These are phyloP conservation scores for Candida khao-thaluensis DNA, from an alignment of 805 yeast species.

Conservation along the genomic window DNA sequence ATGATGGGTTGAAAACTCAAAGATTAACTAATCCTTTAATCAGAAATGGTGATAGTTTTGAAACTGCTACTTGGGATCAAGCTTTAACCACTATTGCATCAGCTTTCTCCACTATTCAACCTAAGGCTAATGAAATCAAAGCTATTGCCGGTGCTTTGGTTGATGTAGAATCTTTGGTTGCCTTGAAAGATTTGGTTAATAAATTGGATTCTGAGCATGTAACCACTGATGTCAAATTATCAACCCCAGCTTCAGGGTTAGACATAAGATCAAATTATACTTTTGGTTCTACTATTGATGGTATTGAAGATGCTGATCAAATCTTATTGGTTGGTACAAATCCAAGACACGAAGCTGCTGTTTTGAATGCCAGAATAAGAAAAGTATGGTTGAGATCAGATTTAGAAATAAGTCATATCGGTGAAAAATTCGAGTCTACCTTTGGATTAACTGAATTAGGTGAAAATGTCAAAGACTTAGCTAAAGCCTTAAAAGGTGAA, in stretches of 20 bases:
- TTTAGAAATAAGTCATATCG: constrained; percentile 70
- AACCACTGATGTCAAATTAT: constrained; percentile 65
- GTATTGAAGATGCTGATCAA: constrained; percentile 80
- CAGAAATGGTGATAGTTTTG: constrained; percentile 66
- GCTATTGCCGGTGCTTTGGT: constrained; percentile 79
- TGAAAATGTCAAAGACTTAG: constrained; percentile 52
- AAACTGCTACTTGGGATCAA: constrained; percentile 83
- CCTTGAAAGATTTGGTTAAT: constrained; percentile 76
- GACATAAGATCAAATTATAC: constrained; percentile 77
- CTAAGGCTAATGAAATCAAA: constrained; percentile 69
- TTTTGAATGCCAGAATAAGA: constrained; percentile 79
- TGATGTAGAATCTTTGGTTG: constrained; percentile 81
- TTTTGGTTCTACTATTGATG: constrained; percentile 76
- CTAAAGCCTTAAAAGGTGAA: constrained; percentile 61
- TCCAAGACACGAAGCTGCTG: constrained; percentile 90
- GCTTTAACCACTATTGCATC: constrained; percentile 69
- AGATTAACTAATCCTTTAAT: constrained; percentile 79
- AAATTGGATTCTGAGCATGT: constrained; percentile 78
- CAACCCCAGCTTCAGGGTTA: constrained; percentile 58
- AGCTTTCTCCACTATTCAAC: constrained; percentile 54
- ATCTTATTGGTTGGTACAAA: constrained; percentile 80
- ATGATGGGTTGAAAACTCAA: constrained; percentile 84
- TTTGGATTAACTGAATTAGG: constrained; percentile 67
- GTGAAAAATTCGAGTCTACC: constrained; percentile 76
- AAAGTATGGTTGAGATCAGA: constrained; percentile 71